phyloP scores from a whole-genome alignment of 306 rosid species.

The Quercus cerris region DNA sequence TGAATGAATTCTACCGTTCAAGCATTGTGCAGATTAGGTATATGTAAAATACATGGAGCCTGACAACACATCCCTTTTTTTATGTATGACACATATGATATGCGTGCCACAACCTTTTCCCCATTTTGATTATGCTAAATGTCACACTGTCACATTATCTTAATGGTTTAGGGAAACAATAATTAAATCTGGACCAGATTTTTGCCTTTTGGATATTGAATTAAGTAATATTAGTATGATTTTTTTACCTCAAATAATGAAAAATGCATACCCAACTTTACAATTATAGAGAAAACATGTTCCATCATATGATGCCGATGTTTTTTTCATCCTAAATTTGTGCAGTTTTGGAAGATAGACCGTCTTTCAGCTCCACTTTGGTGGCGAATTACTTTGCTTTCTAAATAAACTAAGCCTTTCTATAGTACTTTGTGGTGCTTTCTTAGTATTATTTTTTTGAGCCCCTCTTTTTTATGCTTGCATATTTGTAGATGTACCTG shows the following conservation, averaged over 20 bases:
- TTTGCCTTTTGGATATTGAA: background rate
- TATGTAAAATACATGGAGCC: background rate
- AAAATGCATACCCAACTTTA: background rate
- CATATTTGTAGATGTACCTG: background rate
- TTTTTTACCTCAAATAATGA: background rate
- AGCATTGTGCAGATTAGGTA: background rate
- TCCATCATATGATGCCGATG: background rate
- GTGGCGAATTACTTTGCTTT: background rate
- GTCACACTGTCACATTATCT: background rate
- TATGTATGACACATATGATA: background rate
- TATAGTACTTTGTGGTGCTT: background rate
- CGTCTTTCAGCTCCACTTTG: background rate
- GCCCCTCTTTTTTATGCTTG: background rate
- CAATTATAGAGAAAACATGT: background rate
- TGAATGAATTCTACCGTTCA: constrained; percentile 8
- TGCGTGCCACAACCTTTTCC: background rate
- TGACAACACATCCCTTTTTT: background rate
- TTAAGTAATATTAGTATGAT: background rate
- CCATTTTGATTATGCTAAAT: background rate
- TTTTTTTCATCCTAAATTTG: background rate
- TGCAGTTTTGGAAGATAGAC: background rate
- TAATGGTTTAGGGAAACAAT: background rate
- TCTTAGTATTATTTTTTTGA: background rate
- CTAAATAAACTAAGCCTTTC: background rate
- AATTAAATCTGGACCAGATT: background rate